Conservation (phyloP, 805 yeast genomes). For the Zygotorulaspora chibaensis region DNA sequence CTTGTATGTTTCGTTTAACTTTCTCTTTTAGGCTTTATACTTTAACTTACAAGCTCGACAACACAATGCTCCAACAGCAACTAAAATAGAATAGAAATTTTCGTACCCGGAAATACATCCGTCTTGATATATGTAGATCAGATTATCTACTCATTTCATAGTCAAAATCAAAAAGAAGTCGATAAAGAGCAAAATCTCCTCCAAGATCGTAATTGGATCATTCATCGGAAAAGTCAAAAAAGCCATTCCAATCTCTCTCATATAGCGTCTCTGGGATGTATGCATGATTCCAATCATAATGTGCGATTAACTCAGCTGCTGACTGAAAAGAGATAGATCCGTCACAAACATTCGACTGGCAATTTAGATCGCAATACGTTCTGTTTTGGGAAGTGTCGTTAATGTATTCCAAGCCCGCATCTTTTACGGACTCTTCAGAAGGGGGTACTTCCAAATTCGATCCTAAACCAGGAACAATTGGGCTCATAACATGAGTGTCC, state of each 20-base stretch:
- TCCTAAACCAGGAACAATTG: conserved; percentile 1
- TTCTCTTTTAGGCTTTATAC: no score
- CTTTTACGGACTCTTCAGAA: not conserved
- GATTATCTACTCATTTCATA: no score
- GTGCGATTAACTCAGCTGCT: conserved; percentile 5
- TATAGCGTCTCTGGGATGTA: conserved; percentile 9
- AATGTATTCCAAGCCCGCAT: not conserved
- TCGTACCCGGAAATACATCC: no score
- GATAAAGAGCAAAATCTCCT: no score
- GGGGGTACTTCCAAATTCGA: not conserved
- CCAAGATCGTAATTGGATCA: not conserved
- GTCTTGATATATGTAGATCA: no score
- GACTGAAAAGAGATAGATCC: conserved; percentile 1
- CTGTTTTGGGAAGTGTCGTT: not conserved
- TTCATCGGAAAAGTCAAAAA: not conserved
- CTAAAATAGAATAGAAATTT: no score
- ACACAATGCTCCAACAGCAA: no score
- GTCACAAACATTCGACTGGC: not conserved
- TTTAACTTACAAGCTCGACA: no score
- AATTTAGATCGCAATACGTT: not conserved
- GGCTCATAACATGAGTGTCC: conserved; percentile 5
- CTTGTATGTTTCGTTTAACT: no score
- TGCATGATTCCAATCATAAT: conserved; percentile 10
- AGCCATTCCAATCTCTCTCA: not conserved
- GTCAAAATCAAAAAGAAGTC: no score